Evolutionary conservation across 208 protist species (phyloP).

Genomic region (Leishmania braziliensis): DNA sequence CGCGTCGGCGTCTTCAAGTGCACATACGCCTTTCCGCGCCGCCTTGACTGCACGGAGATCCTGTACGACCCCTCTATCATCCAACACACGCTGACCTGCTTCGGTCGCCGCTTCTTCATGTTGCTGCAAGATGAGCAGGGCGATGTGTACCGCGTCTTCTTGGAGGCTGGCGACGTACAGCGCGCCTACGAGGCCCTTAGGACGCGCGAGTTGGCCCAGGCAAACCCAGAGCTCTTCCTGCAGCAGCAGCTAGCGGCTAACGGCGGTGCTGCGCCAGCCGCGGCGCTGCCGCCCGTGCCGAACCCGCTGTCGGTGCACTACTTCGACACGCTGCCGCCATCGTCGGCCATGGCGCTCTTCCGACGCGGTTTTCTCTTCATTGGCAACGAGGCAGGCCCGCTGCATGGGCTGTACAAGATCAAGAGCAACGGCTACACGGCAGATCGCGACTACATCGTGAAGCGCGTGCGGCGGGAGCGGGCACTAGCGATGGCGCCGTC

Average conservation of each 20-base stretch:
- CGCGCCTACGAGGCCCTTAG: conserved; percentile 73
- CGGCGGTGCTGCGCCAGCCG: conserved; percentile 4
- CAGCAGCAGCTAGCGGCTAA: conserved; percentile 13
- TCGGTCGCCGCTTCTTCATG: conserved; percentile 93
- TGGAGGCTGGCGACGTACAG: conserved; percentile 72
- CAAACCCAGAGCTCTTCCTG: conserved; percentile 22
- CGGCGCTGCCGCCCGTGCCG: conserved; percentile 33
- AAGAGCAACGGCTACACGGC: conserved; percentile 76
- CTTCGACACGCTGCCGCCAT: conserved; percentile 97
- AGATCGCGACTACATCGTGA: conserved; percentile 77
- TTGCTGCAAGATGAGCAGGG: conserved; percentile 97
- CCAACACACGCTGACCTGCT: conserved; percentile 69
- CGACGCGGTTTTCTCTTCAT: conserved; percentile 96
- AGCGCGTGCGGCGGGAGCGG: conserved; percentile 46
- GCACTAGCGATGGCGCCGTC: conserved; percentile 11
- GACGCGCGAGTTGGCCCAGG: conserved; percentile 38
- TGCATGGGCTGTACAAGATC: conserved; percentile 95
- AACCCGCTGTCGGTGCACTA: conserved; percentile 92
- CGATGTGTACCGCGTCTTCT: conserved; percentile 97
- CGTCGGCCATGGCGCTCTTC: conserved; percentile 91
- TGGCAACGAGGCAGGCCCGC: conserved; percentile 93
- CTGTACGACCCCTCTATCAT: conserved; percentile 93
- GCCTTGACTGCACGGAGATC: conserved; percentile 71
- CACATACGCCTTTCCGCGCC: conserved; percentile 70
- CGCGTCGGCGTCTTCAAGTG: conserved; percentile 77